A percentile compares a stretch with the other conserved stretches of the same genome.
Evolutionary conservation across 305 asterid species (phyloP).

Genomic region (Striga hermonthica): DNA sequence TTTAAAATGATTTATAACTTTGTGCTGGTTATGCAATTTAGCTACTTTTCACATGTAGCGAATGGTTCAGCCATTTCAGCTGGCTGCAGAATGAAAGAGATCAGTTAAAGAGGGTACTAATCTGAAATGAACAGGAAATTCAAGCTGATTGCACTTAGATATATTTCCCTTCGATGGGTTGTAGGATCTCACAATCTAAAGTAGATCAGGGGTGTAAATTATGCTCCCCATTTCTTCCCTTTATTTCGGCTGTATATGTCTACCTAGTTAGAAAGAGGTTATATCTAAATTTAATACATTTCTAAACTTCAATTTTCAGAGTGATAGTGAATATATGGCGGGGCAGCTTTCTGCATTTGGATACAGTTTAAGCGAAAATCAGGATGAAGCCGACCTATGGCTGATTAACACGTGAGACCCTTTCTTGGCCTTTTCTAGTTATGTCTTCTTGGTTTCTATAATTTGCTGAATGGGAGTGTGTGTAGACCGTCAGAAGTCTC

Average conservation of each 20-base stretch:
- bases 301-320: slow-evolving; percentile 39
- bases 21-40: too few relatives aligned
- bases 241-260: not conserved
- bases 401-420: slow-evolving; percentile 73
- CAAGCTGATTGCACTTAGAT: not conserved
- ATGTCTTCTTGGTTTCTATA: slow-evolving; percentile 1
- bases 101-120: slow-evolving; percentile 4
- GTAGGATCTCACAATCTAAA: slow-evolving; percentile 7
- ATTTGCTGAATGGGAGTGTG: not conserved
- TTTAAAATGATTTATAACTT: too few relatives aligned
- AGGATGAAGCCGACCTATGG: slow-evolving; percentile 85
- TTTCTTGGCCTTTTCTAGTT: slow-evolving; percentile 18
- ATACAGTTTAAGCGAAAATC: slow-evolving; percentile 60
- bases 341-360: slow-evolving; percentile 91
- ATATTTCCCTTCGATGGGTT: not conserved
- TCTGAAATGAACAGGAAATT: not conserved
- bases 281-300: slow-evolving; percentile 11
- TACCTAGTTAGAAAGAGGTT: slow-evolving; percentile 1
- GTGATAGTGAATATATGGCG: slow-evolving; percentile 90
- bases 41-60: not conserved
- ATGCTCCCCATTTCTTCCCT: slow-evolving; percentile 18
- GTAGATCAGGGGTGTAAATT: slow-evolving; percentile 8
- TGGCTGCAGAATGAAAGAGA: not conserved
- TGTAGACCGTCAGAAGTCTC: too few relatives aligned
- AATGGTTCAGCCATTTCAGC: not conserved